phyloP scores from a whole-genome alignment of 371 early-diverging fungal species.

The Syncephalastrum monosporum region DNA sequence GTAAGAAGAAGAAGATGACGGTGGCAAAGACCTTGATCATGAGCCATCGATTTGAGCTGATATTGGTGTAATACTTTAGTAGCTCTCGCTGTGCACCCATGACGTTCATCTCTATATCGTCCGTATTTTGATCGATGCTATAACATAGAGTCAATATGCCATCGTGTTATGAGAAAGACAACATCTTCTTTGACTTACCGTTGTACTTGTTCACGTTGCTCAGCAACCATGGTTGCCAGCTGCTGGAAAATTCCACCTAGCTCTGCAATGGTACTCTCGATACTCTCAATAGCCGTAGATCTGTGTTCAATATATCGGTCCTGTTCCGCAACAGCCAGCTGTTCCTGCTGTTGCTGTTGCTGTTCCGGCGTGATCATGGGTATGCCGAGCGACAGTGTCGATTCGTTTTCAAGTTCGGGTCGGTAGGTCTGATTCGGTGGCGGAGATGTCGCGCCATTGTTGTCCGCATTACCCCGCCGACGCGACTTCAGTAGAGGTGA shows the following conservation, averaged over 20 bases:
- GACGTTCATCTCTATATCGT: slow-evolving; percentile 90
- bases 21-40: slow-evolving; percentile 91
- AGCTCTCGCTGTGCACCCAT: slow-evolving; percentile 89
- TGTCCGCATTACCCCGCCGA: slow-evolving; percentile 42
- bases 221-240: slow-evolving; percentile 90
- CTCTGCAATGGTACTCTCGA: slow-evolving; percentile 96
- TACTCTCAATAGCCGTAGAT: slow-evolving; percentile 88
- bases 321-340: slow-evolving; percentile 50
- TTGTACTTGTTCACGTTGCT: slow-evolving; percentile 94
- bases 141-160: not conserved
- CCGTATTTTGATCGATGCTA: slow-evolving; percentile 94
- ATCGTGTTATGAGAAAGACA: not conserved
- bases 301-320: slow-evolving; percentile 82
- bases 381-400: slow-evolving; percentile 46
- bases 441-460: slow-evolving; percentile 50
- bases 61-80: slow-evolving; percentile 83
- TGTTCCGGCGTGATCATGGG: slow-evolving; percentile 49
- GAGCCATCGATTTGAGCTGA: slow-evolving; percentile 94
- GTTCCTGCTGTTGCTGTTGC: slow-evolving; percentile 64
- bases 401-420: slow-evolving; percentile 30
- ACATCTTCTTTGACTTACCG: slow-evolving; percentile 39
- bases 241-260: slow-evolving; percentile 96
- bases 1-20: slow-evolving; percentile 64
- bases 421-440: slow-evolving; percentile 19
- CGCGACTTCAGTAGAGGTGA: slow-evolving; percentile 62